These are phyloP conservation scores for Chondrus crispus DNA, from an alignment of 23 red algal genomes.

Conservation along the genomic window DNA sequence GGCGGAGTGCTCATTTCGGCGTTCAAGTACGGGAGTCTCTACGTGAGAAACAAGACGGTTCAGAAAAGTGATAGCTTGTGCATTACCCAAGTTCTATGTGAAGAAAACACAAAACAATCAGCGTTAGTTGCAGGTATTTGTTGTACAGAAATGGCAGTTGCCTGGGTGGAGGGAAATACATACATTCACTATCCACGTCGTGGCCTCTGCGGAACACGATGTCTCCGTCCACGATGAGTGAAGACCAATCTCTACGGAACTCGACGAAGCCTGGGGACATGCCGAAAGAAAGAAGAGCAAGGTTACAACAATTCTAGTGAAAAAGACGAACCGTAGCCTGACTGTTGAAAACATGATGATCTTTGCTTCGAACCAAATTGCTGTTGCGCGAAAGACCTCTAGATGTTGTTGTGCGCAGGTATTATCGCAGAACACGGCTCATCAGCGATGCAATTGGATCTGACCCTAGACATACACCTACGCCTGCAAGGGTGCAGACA, in stretches of 20 bases:
- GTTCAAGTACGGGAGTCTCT: not conserved
- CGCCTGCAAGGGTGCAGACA: too few relatives aligned
- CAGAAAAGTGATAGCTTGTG: not conserved
- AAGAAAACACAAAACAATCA: not conserved
- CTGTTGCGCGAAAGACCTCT: not conserved
- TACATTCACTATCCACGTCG: not conserved
- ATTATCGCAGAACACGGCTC: not conserved
- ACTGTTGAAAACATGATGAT: not conserved
- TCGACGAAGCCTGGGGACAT: not conserved
- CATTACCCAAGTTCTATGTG: not conserved
- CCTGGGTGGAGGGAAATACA: not conserved
- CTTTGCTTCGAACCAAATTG: not conserved
- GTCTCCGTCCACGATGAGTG: slow-evolving; percentile 2
- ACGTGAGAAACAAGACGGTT: not conserved
- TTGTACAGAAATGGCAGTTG: not conserved
- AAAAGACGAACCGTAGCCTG: not conserved
- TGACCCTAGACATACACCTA: too few relatives aligned
- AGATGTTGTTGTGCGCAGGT: not conserved
- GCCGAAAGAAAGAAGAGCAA: not conserved
- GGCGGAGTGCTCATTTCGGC: not conserved
- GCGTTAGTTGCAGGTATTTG: not conserved
- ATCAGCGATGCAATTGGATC: not conserved
- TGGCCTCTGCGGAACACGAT: not conserved
- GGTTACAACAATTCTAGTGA: not conserved
- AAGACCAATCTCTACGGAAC: not conserved